A percentile compares a stretch with the other conserved stretches of the same genome.
Conservation (phyloP, 2,329 filamentous ascomycete genomes). For the Cephalotrichum gorgonifer region DNA sequence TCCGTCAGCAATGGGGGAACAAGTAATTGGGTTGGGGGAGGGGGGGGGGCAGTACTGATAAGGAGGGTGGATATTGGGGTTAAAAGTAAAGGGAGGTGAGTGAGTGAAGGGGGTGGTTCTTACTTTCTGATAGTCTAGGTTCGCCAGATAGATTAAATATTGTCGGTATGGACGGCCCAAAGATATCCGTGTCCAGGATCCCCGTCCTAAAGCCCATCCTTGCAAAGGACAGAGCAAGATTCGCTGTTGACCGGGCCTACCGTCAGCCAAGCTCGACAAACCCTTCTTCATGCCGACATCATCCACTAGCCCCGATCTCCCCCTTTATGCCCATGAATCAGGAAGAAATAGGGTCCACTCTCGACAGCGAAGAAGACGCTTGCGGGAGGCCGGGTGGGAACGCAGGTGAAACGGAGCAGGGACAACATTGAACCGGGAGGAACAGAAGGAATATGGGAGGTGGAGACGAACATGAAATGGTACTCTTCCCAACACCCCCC, state of each 20-base stretch:
- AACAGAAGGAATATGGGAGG: not conserved
- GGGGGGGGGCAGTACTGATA: not conserved
- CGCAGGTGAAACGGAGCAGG: not conserved
- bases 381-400: too few species aligned
- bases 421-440: not conserved
- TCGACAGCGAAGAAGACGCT: too few species aligned
- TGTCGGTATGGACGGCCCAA: slow-evolving; percentile 89
- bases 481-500: slow-evolving; percentile 96
- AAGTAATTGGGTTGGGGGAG: not conserved
- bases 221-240: slow-evolving; percentile 80
- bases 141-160: slow-evolving; percentile 74
- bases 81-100: not conserved
- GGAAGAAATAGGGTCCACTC: too few species aligned
- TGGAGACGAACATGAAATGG: slow-evolving; percentile 58
- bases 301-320: too few species aligned
- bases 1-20: not conserved
- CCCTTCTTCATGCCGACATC: too few species aligned
- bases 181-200: slow-evolving; percentile 92
- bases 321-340: too few species aligned
- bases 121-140: slow-evolving; percentile 64
- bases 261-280: slow-evolving; percentile 24
- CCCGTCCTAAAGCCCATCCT: slow-evolving; percentile 71
- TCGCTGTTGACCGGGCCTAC: slow-evolving; percentile 36
- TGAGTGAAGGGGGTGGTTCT: slow-evolving; percentile 14
- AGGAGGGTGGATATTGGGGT: too few species aligned